Base-by-base conservation (phyloP, 495 filamentous ascomycete species). In the Trichodelitschia bisporula region DNA sequence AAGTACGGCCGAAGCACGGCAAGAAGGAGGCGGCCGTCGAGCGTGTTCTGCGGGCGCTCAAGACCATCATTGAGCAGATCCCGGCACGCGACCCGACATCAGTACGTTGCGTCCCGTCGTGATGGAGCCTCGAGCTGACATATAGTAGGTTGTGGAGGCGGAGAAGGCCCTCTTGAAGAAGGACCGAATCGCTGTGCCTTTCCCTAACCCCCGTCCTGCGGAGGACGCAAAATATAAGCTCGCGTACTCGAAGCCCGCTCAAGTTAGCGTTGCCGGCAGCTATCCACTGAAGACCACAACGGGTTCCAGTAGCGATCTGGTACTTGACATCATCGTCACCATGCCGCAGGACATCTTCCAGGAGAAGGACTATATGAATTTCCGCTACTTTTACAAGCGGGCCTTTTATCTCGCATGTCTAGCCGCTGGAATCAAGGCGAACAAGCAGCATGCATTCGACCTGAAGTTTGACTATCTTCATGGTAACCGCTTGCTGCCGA, bases 361-460 rank as follows among this genome's bases (percentile, higher is more conserved):
- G 44, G 75, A 83, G 30, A 95, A 97, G 48, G 86, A 97, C 51
- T 93, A 82, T 47, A 58, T 83, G 27, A 79, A 95, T 42, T 63
- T 83, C 51, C 64, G 86, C 36, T 97, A 84, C 49, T 93, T 95
- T 43, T 72, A 93, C 51, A 92, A 93, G 47, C 56, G 84, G 33
- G 78, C 86, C 3, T 95, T 80, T 43, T 95, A 90, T 38, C 50
- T 97, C 17, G 77, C 83, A 20, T 75, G 69, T 37, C 47, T 95
- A 34, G 69, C 77, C 2, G 64, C 65, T 18, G 63, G 61, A 3
- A 55, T 97, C 14, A 65, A 64, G 32, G 57, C 64, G 16, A 48
- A 58, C 0, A 46, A 66, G 17, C 55, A 51, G 6, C 40, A 59
- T 4, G 51, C 50, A 1, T 56, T 73, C 30, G 54, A 65, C 4